phyloP scores from a whole-genome alignment of 139 green algal species.

The Chara braunii region DNA sequence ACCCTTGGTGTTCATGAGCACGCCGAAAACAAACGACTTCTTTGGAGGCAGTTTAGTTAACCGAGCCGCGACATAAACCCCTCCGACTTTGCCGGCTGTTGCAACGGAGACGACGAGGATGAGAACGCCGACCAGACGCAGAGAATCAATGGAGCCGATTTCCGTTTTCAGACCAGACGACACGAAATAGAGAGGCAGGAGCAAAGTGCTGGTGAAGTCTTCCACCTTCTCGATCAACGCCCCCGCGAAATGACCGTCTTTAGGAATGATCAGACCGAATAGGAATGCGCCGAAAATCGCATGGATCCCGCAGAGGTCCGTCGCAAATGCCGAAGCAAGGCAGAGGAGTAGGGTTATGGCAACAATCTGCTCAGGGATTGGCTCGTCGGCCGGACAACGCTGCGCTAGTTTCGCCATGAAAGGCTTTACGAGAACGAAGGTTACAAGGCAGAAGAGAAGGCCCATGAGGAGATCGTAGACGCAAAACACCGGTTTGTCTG shows the following conservation, averaged over 20 bases:
- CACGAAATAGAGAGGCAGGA: slow-evolving; percentile 36
- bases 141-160: no score
- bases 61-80: background rate
- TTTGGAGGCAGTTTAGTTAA: background rate
- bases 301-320: slow-evolving; percentile 48
- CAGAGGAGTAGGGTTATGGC: slow-evolving; percentile 24
- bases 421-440: slow-evolving; percentile 32
- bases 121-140: slow-evolving; percentile 6
- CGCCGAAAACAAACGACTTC: slow-evolving; percentile 20
- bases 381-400: slow-evolving; percentile 9
- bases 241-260: slow-evolving; percentile 29
- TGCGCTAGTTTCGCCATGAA: slow-evolving; percentile 18
- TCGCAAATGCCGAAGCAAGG: slow-evolving; percentile 28
- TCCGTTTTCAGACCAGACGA: slow-evolving; percentile 17
- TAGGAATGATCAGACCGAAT: slow-evolving; percentile 45
- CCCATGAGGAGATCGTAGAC: slow-evolving; percentile 38
- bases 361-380: slow-evolving; percentile 26
- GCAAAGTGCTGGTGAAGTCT: slow-evolving; percentile 30
- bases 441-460: slow-evolving; percentile 39
- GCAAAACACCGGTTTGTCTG: background rate
- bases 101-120: slow-evolving; percentile 26
- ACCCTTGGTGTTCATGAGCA: slow-evolving; percentile 43
- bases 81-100: slow-evolving; percentile 23
- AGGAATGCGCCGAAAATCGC: slow-evolving; percentile 52
- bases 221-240: slow-evolving; percentile 43